A percentile compares a stretch with the other conserved stretches of the same genome.
phyloP scores from a whole-genome alignment of 2,329 filamentous ascomycete species.

The Plenodomus biglobosus region DNA sequence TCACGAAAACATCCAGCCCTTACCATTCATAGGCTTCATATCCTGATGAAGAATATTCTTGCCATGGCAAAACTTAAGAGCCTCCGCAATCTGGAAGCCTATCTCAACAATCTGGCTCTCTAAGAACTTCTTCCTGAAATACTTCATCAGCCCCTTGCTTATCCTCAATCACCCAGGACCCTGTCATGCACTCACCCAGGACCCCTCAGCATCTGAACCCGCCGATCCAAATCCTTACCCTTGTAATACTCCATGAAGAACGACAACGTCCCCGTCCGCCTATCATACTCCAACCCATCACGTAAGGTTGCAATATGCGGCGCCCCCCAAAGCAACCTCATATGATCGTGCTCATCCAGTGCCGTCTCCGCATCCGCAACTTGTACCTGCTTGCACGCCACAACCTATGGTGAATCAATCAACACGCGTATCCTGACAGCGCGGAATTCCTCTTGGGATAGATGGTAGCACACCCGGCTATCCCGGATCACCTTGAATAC shows the following conservation, averaged over 20 bases:
- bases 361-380: conserved; percentile 6
- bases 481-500: conserved; percentile 18
- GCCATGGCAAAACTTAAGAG: conserved; percentile 16
- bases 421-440: too few species aligned
- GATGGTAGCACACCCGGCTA: conserved; percentile 2
- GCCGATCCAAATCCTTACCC: conserved; percentile 15
- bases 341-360: conserved; percentile 12
- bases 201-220: conserved; percentile 11
- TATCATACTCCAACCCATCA: conserved; percentile 13
- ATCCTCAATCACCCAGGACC: not conserved
- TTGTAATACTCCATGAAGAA: conserved; percentile 15
- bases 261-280: conserved; percentile 5
- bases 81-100: conserved; percentile 14
- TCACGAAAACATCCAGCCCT: not conserved
- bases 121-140: conserved; percentile 9
- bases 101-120: conserved; percentile 18
- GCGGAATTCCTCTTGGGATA: not conserved
- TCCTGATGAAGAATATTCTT: conserved; percentile 17
- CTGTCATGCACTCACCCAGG: conserved; percentile 7
- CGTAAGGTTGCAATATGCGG: conserved; percentile 15
- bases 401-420: not conserved
- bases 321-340: conserved; percentile 9
- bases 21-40: conserved; percentile 19
- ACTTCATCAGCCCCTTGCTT: not conserved
- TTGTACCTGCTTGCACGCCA: conserved; percentile 17